Evolutionary conservation across 257 asterid genomes (phyloP), one percentile per base, ranked within the genome.

Genomic region (Ocimum tenuiflorum): DNA sequence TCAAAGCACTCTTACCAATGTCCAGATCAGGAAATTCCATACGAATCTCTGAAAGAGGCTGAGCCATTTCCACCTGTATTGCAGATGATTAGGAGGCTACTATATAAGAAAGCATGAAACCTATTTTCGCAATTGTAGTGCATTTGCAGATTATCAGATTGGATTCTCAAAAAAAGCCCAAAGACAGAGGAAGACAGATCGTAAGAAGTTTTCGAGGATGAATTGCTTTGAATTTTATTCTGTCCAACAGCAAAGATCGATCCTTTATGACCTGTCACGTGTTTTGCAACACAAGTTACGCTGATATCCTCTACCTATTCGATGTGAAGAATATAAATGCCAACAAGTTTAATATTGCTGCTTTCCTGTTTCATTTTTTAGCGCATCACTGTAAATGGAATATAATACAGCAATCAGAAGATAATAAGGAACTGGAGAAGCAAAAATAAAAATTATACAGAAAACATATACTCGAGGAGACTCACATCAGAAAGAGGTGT

Each of bases 401-500:
- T 36, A 36, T 36, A 36, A 7, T 8, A 6, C 8, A 36, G 10
- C 42, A 36, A 36, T 8, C 42, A 9, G 11, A 19, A 50, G 57
- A 50, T 19, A 20, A 8, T 11, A 50, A 8, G 60, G 60, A 24
- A 35, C 65, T 36, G 36, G 49, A 13, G n/a, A 48, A n/a, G n/a
- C n/a, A 27, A 27, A 27, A 1, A 4, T 4, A 27, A 27, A 27
- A 4, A 27, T 27, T 27, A 27, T 27, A 4, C 31, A 27, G 31
- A 27, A 27, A 27, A 27, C 31, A n/a, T n/a, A n/a, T n/a, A n/a
- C n/a, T n/a, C n/a, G n/a, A n/a, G n/a, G n/a, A 42, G 39, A 81
- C 96, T 82, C 77, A 87, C 98, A 51, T 87, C 96, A 31, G 83
- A 74, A 74, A 89, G 82, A 38, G 75, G 43, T 50, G 91, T 84